phyloP scores from a whole-genome alignment of 78 protist species.

The Isochrysis galbana region DNA sequence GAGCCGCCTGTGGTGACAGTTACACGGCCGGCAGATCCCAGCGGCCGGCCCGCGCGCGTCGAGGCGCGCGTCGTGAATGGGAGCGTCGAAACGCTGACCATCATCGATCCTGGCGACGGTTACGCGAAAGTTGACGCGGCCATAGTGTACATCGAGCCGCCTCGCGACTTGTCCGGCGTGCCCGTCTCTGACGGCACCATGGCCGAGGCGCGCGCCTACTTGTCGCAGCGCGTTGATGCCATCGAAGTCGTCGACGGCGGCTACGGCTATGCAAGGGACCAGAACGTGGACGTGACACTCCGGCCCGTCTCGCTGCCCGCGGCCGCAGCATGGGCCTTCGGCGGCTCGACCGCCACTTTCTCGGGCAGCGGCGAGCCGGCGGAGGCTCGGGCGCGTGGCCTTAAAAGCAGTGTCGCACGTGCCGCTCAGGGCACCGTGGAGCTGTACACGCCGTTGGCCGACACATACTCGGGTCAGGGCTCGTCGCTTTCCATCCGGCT shows the following conservation, averaged over 20 bases:
- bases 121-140: background rate
- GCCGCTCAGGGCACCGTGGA: too few relatives aligned
- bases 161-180: background rate
- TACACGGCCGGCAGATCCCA: background rate
- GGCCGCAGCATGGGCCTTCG: background rate
- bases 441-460: too few relatives aligned
- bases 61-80: background rate
- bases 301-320: background rate
- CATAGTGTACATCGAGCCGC: background rate
- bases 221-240: background rate
- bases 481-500: background rate
- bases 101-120: background rate
- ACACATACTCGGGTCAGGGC: background rate
- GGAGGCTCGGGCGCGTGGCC: background rate
- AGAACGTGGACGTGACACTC: background rate
- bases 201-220: background rate
- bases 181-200: background rate
- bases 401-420: too few relatives aligned
- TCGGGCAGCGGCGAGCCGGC: background rate
- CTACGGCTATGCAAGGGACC: background rate
- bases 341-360: background rate
- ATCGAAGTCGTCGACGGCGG: background rate
- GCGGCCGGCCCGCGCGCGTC: background rate
- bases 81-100: background rate
- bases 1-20: background rate